A percentile compares a stretch with the other conserved stretches of the same genome.
These are phyloP conservation scores for Trichoderma afroharzianum DNA, from an alignment of 2,329 filamentous ascomycete genomes.

Conservation along the genomic window DNA sequence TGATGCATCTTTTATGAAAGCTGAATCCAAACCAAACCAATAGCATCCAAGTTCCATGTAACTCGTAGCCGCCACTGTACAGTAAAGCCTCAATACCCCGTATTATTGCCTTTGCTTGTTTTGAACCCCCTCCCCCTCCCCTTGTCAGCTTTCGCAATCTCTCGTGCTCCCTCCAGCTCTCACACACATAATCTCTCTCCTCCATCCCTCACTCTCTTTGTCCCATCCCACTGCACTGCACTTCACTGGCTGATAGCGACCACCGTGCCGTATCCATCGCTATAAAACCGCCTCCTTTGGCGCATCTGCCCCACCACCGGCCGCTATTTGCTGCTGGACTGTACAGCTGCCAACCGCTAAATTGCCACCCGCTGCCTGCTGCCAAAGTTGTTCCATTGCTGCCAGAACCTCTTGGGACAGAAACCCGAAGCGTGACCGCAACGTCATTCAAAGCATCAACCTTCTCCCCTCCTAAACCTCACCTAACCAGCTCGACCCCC, in stretches of 20 bases:
- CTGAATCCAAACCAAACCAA: not conserved
- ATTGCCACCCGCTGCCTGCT: constrained; percentile 19
- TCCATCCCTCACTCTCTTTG: not conserved
- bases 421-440: constrained; percentile 25
- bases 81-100: not conserved
- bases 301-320: not conserved
- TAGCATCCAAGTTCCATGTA: not conserved
- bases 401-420: constrained; percentile 16
- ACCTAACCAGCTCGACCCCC: constrained; percentile 12
- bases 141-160: constrained; percentile 1
- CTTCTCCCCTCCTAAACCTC: constrained; percentile 19
- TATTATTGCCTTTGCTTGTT: not conserved
- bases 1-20: not conserved
- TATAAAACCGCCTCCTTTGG: not conserved
- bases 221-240: not conserved
- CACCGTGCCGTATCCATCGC: not conserved
- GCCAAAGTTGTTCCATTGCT: not conserved
- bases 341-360: not conserved
- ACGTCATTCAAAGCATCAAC: constrained; percentile 26
- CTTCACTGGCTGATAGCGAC: not conserved
- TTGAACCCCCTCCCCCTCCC: not conserved
- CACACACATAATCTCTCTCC: not conserved
- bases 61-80: not conserved
- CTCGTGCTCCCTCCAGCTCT: not conserved
- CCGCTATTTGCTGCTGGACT: not conserved